These are phyloP conservation scores for Calendula officinalis DNA, from an alignment of 129 eudicot genomes.

Conservation along the genomic window DNA sequence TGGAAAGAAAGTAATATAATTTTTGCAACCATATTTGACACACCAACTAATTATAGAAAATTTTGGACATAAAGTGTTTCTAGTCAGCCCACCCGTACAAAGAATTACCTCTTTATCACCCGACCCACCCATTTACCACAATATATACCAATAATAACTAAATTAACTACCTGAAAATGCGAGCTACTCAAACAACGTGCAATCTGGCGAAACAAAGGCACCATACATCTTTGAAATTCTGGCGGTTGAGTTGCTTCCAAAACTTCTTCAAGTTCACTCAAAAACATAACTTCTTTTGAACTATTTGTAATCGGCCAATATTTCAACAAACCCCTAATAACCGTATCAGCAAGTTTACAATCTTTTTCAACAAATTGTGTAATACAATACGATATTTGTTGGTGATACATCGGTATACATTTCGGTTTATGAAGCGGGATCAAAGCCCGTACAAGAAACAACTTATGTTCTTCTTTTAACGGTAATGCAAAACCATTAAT, in stretches of 20 bases:
- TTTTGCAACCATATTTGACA: neutral
- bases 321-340: conserved; percentile 64
- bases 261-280: conserved; percentile 77
- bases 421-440: conserved; percentile 80
- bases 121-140: neutral
- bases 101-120: neutral
- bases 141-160: neutral
- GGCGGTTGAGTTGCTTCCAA: conserved; percentile 70
- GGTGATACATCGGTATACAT: conserved; percentile 67
- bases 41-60: neutral
- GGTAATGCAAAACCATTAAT: conserved; percentile 78
- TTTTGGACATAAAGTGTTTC: neutral
- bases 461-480: conserved; percentile 69
- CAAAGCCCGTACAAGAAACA: conserved; percentile 62
- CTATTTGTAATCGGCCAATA: conserved; percentile 82
- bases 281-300: conserved; percentile 63
- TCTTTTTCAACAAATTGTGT: conserved; percentile 77
- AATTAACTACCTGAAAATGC: conserved; percentile 59
- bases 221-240: conserved; percentile 76
- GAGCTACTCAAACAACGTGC: conserved; percentile 62
- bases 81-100: neutral
- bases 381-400: conserved; percentile 69
- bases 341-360: conserved; percentile 72
- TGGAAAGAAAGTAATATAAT: no score
- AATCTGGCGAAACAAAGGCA: conserved; percentile 64